Evolutionary conservation across 2,329 filamentous ascomycete genomes (phyloP).

Genomic region (Fusarium caatingaense): DNA sequence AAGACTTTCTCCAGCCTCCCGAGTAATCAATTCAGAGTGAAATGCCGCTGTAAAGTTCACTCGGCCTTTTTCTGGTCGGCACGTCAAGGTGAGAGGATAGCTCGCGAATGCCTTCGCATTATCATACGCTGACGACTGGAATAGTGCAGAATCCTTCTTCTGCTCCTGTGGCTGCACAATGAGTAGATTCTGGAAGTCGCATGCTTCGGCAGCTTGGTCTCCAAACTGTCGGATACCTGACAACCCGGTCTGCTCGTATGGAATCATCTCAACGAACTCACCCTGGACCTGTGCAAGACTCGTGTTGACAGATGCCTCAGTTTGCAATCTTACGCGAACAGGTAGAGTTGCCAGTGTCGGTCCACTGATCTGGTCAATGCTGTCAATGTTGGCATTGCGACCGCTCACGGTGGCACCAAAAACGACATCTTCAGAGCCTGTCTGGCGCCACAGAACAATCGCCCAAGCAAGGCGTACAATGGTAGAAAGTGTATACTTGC

Average conservation of each 20-base stretch:
- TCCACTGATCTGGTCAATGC: neutral
- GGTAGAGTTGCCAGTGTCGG: neutral
- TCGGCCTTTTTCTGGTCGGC: neutral
- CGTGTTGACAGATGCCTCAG: rapidly evolving
- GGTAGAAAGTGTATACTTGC: neutral
- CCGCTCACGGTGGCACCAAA: conserved; percentile 6
- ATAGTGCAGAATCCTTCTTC: neutral
- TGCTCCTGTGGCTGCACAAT: conserved; percentile 3
- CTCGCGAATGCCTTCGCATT: neutral
- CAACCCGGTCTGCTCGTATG: conserved; percentile 4
- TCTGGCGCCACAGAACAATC: neutral
- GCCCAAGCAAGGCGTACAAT: conserved; percentile 4
- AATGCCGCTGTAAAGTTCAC: neutral
- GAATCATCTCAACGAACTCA: conserved; percentile 7
- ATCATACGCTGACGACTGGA: neutral
- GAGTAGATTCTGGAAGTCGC: conserved; percentile 9
- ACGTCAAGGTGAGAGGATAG: neutral
- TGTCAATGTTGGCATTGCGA: neutral
- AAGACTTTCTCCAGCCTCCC: neutral
- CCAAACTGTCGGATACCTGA: neutral
- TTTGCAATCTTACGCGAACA: neutral
- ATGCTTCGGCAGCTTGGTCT: neutral
- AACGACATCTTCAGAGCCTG: neutral
- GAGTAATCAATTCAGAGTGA: neutral
- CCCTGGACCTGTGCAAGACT: neutral